A percentile compares a stretch with the other conserved stretches of the same genome.
Evolutionary conservation across 768 basidiomycete genomes (phyloP).

Genomic region (Russula sp.): DNA sequence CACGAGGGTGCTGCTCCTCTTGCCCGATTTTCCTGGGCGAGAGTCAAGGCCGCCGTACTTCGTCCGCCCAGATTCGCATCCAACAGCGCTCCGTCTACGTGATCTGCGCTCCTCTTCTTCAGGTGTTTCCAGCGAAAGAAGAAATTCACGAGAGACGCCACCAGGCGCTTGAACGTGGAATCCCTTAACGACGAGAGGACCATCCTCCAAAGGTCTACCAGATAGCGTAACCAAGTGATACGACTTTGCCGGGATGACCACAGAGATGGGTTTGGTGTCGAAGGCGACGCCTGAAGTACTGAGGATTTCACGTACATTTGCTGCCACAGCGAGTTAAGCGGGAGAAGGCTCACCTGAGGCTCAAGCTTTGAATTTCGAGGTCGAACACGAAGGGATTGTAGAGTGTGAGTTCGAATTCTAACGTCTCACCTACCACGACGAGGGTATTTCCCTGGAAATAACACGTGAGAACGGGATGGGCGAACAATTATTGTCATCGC

Average conservation of each 20-base stretch:
- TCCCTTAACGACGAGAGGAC: constrained; percentile 67
- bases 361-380: constrained; percentile 76
- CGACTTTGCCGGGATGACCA: constrained; percentile 67
- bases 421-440: constrained; percentile 74
- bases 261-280: constrained; percentile 54
- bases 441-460: constrained; percentile 46
- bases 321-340: background rate
- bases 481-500: background rate
- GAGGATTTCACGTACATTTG: constrained; percentile 1
- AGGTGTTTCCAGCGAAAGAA: constrained; percentile 65
- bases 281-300: constrained; percentile 83
- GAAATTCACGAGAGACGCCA: constrained; percentile 62
- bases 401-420: constrained; percentile 81
- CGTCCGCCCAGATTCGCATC: constrained; percentile 61
- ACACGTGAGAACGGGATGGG: background rate
- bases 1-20: constrained; percentile 32
- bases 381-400: constrained; percentile 92
- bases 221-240: constrained; percentile 67
- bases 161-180: constrained; percentile 74
- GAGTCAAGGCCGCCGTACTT: constrained; percentile 74
- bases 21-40: constrained; percentile 48
- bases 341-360: constrained; percentile 55
- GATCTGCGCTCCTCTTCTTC: constrained; percentile 61
- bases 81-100: constrained; percentile 51
- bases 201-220: constrained; percentile 59